Evolutionary conservation across 306 rosid genomes (phyloP), one percentile per base, ranked within the genome.

Genomic region (Fragaria nilgerrensis): DNA sequence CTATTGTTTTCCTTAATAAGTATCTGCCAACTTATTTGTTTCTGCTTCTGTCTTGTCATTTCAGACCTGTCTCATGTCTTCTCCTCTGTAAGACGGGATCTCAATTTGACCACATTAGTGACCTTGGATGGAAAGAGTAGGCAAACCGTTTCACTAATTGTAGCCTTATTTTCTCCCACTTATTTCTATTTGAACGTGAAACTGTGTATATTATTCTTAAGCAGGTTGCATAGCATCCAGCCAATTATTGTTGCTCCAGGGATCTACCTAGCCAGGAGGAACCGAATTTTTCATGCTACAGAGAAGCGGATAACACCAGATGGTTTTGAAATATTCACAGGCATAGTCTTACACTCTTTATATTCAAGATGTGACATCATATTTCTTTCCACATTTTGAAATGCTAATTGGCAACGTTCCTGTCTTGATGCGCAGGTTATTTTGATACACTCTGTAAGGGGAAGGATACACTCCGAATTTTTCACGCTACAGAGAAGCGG

Each of bases 71-170:
- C 97, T 59, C 96, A 95, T 22, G 96, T 89, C 69, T 95, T 95
- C 86, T 95, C 98, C 39, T 83, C 90, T 27, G 88, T 90, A 41
- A 71, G 86, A 67, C 87, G 98, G 79, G 97, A 90, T 82, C 87
- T 90, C 81, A 95, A 87, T 84, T 92, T 70, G 97, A 92, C 76
- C 96, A 95, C 84, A 90, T 97, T 25, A 78, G 98, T 65, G 97
- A 95, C 83, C 94, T 92, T 81, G 96, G 97, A 83, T 95, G 97
- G 97, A 95, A 95, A 90, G 93, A 90, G 98, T 95, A 84, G 77
- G 88, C 86, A 71, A 82, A 73, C 70, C 71, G 73, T 83, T 70
- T 48, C 34, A 14, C 75, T 70, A 41, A 63, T 47, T 83, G 48
- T 78, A 13, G 53, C 62, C 72, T 53, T 74, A 15, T 53, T 55